Base-by-base conservation (phyloP, 1,284 basidiomycete species). In the Pyrrhoderma lamaoense region DNA sequence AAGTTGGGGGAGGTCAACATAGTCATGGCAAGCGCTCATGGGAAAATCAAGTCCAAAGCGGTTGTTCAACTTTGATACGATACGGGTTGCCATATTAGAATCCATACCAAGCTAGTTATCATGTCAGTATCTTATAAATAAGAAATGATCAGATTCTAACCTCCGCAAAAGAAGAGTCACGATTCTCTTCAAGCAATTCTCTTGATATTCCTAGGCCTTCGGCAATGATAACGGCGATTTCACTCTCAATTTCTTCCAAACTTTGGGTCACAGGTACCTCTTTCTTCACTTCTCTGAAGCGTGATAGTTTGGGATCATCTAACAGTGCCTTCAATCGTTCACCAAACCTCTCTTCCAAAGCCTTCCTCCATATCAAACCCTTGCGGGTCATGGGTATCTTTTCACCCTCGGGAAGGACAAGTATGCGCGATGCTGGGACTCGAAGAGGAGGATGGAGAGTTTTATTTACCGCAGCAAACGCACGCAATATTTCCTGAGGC, bases 321-420 rank as follows among this genome's bases (percentile, higher is more conserved):
- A 51, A 19, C n/a, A 54, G 38, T 11, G 42, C 47, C 23, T 21
- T 34, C 9, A 54, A 14, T 4, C 47, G 34, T 13, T 25, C 25
- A 16, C 53, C 53, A 23, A 46, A 51, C 23, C 61, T 13, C 14
- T 59, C 56, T 49, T 67, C 63, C 34, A 69, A 43, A 42, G 62
- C 64, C 58, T 69, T 69, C 25, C 66, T 59, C 55, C 65, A 69
- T 27, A 68, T 59, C 5, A 58, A 57, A 3, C 62, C 61, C 51
- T 69, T 69, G 47, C 57, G 64, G 8, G 62, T 68, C 31, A 65
- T 49, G 8, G 66, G 67, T 19, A 69, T 61, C n/a, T 57, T 55
- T 47, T 65, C 58, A 2, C 52, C 62, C 8, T 54, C 51, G 5
- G 59, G 49, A 13, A 69, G 52, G 31, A 69, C 51, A 3, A 67